Base-by-base conservation (phyloP, 2,329 filamentous ascomycete genomes). In the Claviceps monticola region DNA sequence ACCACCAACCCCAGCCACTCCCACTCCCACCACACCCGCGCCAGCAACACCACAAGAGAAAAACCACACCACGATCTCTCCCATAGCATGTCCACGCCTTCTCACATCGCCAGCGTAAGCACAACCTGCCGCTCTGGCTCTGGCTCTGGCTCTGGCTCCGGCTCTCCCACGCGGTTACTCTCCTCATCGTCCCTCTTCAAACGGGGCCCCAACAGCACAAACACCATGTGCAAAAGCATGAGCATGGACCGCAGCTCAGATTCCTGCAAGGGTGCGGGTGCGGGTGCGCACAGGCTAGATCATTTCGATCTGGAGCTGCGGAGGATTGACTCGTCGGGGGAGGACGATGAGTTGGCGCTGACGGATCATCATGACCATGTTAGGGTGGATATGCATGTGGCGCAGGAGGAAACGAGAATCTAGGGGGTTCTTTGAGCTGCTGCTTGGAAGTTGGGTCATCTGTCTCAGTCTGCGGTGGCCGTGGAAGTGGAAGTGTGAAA, bases 271-370 rank as follows among this genome's bases (percentile, higher is more conserved):
- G 23, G 21, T 3, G 2, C 21, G 5, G 42, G 13, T 21, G 14
- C 6, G 19, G 42, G 13, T 14, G 19, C 52, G 5, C 44, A 21
- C 11, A 52, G 51, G 23, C 53, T 58, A 37, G 60, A 66, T 44
- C 56, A 58, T 4, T 54, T 59, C 3, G 65, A 65, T 16, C 38
- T 67, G 1, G 69, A 70, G 56, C 56, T 71, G 14, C 58, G 58
- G 1, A 59, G 60, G 21, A 61, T 65, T 3, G 59, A 62, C 47
- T 57, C 62, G 17, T 57, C 59, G 4, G 49, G 52, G 9, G 29
- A 9, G 8, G 29, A 3, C 29, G 29, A 34, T 29, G 57, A 46
- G 9, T 11, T 54, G 11, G 37, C 50, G 3, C 3, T 34, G 9
- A 9, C 3, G 29, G 29, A 34, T 34, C 29, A 34, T 34, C 29